Percentiles rank a stretch among this genome's conserved stretches.
These are phyloP conservation scores for Eucalyptus curtisii DNA, from an alignment of 345 rosid genomes.

Conservation along the genomic window DNA sequence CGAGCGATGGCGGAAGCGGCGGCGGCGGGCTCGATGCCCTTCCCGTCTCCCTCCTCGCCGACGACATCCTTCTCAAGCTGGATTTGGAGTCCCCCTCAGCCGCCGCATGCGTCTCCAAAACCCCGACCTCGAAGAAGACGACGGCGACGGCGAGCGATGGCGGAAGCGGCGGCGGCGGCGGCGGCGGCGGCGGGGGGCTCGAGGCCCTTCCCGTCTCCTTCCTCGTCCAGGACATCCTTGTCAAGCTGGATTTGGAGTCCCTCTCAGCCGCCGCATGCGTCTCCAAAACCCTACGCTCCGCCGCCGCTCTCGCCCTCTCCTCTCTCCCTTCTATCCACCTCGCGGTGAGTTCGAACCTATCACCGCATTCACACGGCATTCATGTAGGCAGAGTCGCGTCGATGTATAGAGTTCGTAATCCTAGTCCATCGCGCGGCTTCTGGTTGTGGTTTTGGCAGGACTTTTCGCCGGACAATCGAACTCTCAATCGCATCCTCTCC, in stretches of 20 bases:
- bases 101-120: conserved; percentile 29
- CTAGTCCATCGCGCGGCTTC: not conserved
- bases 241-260: conserved; percentile 31
- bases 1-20: not conserved
- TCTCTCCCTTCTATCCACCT: conserved; percentile 25
- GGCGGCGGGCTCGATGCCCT: conserved; percentile 2
- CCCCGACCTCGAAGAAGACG: not conserved
- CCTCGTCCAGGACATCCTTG: conserved; percentile 24
- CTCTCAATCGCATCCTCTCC: conserved; percentile 17
- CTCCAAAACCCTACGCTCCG: conserved; percentile 23
- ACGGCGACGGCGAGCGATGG: not conserved
- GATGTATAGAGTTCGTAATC: not conserved
- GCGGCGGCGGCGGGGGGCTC: too few species aligned
- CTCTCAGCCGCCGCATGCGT: conserved; percentile 41
- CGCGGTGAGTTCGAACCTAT: conserved; percentile 8
- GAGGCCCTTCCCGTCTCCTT: conserved; percentile 12
- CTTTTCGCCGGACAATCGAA: conserved; percentile 18
- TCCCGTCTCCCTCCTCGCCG: conserved; percentile 8
- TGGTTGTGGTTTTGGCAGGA: conserved; percentile 3
- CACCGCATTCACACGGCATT: too few species aligned
- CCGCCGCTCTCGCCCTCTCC: conserved; percentile 23
- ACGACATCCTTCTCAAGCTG: conserved; percentile 31
- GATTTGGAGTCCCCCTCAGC: conserved; percentile 39
- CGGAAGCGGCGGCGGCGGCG: not conserved
- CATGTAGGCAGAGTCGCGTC: not conserved